phyloP scores from a whole-genome alignment of 2,329 filamentous ascomycete genomes.

The Pleomassaria siparia region DNA sequence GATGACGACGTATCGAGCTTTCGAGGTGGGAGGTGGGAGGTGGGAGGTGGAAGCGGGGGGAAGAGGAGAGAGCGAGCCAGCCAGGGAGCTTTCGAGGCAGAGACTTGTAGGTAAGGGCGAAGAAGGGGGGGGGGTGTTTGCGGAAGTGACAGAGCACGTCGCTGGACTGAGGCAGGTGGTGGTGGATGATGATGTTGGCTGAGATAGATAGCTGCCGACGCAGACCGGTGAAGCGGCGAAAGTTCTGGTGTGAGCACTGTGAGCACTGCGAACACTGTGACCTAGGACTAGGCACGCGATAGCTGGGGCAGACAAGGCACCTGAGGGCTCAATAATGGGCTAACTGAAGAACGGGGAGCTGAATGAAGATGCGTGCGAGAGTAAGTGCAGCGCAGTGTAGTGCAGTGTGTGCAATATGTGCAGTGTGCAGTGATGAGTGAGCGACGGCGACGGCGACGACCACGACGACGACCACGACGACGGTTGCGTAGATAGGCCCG shows the following conservation, averaged over 20 bases:
- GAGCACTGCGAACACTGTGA: not conserved
- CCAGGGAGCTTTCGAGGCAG: conserved; percentile 25
- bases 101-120: too few relatives aligned
- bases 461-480: too few relatives aligned
- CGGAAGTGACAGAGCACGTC: conserved; percentile 20
- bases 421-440: not conserved
- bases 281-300: not conserved
- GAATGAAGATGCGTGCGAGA: too few relatives aligned
- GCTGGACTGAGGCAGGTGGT: conserved; percentile 6
- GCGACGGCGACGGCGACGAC: not conserved
- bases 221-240: conserved; percentile 28
- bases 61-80: conserved; percentile 23
- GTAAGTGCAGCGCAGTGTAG: too few relatives aligned
- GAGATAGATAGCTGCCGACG: too few relatives aligned
- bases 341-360: too few relatives aligned
- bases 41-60: too few relatives aligned
- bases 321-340: too few relatives aligned
- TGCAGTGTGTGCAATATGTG: too few relatives aligned
- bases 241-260: conserved; percentile 1
- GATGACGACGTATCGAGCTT: conserved; percentile 21
- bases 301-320: not conserved
- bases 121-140: conserved; percentile 20
- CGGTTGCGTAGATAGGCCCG: too few relatives aligned
- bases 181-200: conserved; percentile 18
- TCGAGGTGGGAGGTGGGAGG: conserved; percentile 27